Evolutionary conservation across 306 rosid species (phyloP), one percentile per base, ranked within the genome.

Genomic region (Coriaria nepalensis): DNA sequence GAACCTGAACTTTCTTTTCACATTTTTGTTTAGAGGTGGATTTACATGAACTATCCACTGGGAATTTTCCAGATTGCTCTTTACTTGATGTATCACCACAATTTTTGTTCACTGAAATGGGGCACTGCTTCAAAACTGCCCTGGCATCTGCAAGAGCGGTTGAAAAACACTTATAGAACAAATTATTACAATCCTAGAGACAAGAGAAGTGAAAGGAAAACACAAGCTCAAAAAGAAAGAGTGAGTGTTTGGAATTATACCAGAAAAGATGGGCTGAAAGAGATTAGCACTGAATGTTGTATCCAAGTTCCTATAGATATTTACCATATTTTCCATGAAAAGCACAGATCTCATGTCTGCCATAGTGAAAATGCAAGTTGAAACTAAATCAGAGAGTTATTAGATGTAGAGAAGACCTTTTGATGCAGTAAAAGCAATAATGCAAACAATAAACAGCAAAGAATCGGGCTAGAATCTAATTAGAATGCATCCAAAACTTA

Each of bases 261-360:
- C 98, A 52, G 85, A 55, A 20, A 72, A 55, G 10, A 57, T 44
- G 6, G 72, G 73, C 57, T 61, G 82, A 34, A 59, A 53, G 35
- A 78, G 12, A 39, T 68, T 71, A 40, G 82, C 53, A 55, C 63
- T 65, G 68, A 60, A 75, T 7, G 87, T 64, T 7, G 75, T 71
- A 33, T 79, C 85, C 77, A 92, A 57, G 56, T 76, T 66, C 64
- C 53, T 85, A 53, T 79, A 92, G 39, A 82, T 79, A 2, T 63
- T 49, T 6, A 74, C 94, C 67, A 92, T 57, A 48, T 74, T 92
- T 48, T 79, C 98, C 69, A 90, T 55, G 52, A 81, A 77, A 41
- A 86, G 78, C 53, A 66, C 48, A 33, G 57, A 59, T 70, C 94
- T 67, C 60, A 66, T 9, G 65, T 82, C 96, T 92, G 72, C 63